These are phyloP conservation scores for Cenchrus purpureus DNA, from an alignment of 176 grass and related monocot species.

Conservation along the genomic window DNA sequence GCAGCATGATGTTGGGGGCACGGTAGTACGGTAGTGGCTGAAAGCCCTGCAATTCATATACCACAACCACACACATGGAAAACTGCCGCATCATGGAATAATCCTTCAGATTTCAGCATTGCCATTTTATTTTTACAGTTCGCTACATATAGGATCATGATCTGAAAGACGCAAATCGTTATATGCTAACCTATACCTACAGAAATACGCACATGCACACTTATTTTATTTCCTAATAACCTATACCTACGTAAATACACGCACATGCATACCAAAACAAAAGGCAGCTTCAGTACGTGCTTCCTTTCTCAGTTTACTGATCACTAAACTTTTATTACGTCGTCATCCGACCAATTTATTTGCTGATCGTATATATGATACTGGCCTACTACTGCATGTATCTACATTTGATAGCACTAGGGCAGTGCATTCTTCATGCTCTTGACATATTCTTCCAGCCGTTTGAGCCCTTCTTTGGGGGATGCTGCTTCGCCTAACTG, in stretches of 20 bases:
- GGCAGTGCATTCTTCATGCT: conserved; percentile 69
- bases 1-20: too few species aligned
- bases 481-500: conserved; percentile 63
- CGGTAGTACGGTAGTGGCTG: too few species aligned
- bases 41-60: too few species aligned
- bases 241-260: too few species aligned
- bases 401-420: not conserved
- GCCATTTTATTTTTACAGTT: not conserved
- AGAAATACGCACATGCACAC: too few species aligned
- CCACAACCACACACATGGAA: too few species aligned
- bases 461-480: conserved; percentile 63
- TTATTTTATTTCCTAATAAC: too few species aligned
- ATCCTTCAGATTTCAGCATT: not conserved
- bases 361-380: not conserved
- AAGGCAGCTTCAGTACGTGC: not conserved
- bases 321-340: not conserved
- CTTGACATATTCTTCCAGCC: conserved; percentile 51
- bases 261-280: not conserved
- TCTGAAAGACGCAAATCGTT: not conserved
- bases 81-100: too few species aligned
- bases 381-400: not conserved
- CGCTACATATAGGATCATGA: not conserved
- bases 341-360: not conserved
- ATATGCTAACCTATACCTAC: not conserved
- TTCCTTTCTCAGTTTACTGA: not conserved